Base-by-base conservation (phyloP, 768 basidiomycete species). In the Tricholoma flavovirens region DNA sequence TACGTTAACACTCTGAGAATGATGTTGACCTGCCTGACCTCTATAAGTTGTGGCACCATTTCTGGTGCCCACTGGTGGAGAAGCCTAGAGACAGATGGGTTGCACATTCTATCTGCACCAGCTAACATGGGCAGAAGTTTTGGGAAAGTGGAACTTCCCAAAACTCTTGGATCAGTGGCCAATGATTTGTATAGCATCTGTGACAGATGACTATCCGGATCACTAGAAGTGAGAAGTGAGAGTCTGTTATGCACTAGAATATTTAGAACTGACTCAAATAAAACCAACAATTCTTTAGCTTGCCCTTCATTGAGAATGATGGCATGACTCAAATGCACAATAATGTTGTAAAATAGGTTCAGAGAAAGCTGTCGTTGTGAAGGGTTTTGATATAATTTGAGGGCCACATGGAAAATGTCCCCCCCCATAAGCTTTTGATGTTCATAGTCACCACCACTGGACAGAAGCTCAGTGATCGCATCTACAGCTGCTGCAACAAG, bases 221-320 rank as follows among this genome's bases (percentile, higher is more conserved):
- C 62, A 56, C 62, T 63, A 17, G 19, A 11, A 36, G 8, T 46
- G 24, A 45, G 22, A 29, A 24, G 26, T 60, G 12, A 59, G 53
- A n/a, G 30, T n/a, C 32, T n/a, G 33, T 48, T 45, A 17, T 19
- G 15, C 15, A 33, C 46, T 12, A 40, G 29, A 40, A 17, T 15
- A 6, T 51, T 50, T 17, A 53, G 14, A 11, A 46, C 62, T 59
- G 12, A 63, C 62, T 61, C 58, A 46, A 63, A 63, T 29, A 63
- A 53, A 11, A 55, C 55, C 35, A 63, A 56, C 26, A 63, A 53
- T 32, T 53, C 32, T 26, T 53, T 40, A 5, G 55, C 49, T 24
- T 49, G 51, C 32, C 24, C 24, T 49, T 59, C 60, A 33, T 63
- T 40, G 4, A 57, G 43, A 19, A 63, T 45, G 17, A 63, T 57